phyloP scores from a whole-genome alignment of 148 eudicot genomes.

The Nyssa sinensis region DNA sequence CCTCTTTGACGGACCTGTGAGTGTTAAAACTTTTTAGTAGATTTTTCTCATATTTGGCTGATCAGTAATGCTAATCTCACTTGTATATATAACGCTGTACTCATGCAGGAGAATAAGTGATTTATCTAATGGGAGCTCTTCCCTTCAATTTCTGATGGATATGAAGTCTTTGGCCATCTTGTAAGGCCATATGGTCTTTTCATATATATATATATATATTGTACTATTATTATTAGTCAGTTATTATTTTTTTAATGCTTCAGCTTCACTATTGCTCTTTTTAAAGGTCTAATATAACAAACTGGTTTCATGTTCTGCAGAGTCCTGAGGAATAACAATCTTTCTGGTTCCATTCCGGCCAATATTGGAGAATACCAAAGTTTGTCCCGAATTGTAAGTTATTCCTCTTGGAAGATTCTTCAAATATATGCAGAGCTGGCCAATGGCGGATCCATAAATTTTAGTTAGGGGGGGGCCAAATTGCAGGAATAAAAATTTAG shows the following conservation, averaged over 20 bases:
- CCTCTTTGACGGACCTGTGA: slow-evolving; percentile 49
- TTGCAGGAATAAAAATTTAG: too few relatives aligned
- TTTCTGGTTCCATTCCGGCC: slow-evolving; percentile 68
- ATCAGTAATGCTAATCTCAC: not conserved
- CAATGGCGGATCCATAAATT: too few relatives aligned
- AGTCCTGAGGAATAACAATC: slow-evolving; percentile 63
- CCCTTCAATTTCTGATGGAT: slow-evolving; percentile 49
- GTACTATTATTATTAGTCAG: not conserved
- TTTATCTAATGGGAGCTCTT: slow-evolving; percentile 58
- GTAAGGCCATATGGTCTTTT: slow-evolving; percentile 38
- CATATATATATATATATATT: not conserved
- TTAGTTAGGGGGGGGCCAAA: too few relatives aligned
- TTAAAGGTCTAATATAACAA: not conserved
- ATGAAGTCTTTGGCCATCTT: slow-evolving; percentile 48
- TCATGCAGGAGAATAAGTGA: slow-evolving; percentile 71
- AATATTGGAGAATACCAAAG: slow-evolving; percentile 41
- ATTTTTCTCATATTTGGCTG: not conserved
- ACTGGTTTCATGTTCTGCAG: slow-evolving; percentile 28
- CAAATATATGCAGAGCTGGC: not conserved
- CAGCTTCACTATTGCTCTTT: not conserved
- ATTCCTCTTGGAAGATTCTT: not conserved
- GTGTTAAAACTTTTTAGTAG: slow-evolving; percentile 14
- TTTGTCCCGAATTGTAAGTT: slow-evolving; percentile 64
- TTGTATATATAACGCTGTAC: not conserved
- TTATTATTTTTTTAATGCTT: not conserved